Base-by-base conservation (phyloP, 352 stramenopile species). In the Phytophthora meadii region DNA sequence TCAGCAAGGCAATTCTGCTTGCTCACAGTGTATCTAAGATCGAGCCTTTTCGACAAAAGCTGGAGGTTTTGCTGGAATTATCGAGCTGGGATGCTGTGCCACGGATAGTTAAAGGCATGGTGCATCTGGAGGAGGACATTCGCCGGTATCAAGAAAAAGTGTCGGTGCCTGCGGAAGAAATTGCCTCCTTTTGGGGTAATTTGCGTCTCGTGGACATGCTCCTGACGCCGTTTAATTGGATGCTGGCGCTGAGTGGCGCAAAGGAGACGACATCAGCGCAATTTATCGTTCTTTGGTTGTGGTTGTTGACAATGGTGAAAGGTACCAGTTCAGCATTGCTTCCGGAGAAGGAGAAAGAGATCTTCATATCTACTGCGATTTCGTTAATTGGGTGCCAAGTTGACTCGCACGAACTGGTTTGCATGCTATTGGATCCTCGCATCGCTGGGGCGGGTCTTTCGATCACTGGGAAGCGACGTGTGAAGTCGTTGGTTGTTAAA, bases 251-350 rank as follows among this genome's bases (percentile, higher is more conserved):
- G 3, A 81, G 72, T 53, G 67, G 81, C 34, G 76, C 59, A 28
- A 59, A 58, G 11, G 61, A 49, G 25, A 63, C 77, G 58, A 76
- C 62, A 28, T 69, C 79, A 11, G 77, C 65, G n/a, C 68, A 87
- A 51, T 77, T 72, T 40, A 17, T 87, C 28, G 34, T 87, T 11
- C 57, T 82, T 15, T 88, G 77, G 79, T 51, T 87, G 34, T 87
- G 77, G 77, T 39, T 81, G 30, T 34, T 87, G 3, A 50, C 69
- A 3, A 41, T 72, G 0, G 57, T 77, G 8, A 50, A 68, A 19
- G 30, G 28, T 8, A 56, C 61, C 22, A 32, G 27, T 2, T 65
- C 48, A 1, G 6, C 37, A 5, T 53, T 70, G 8, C 14, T 83
- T 0, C 45, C 49, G 10, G 41, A 55, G 5, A 44, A 76, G 15